Evolutionary conservation across 768 basidiomycete species (phyloP).

Genomic region (Tylopilus balloui): DNA sequence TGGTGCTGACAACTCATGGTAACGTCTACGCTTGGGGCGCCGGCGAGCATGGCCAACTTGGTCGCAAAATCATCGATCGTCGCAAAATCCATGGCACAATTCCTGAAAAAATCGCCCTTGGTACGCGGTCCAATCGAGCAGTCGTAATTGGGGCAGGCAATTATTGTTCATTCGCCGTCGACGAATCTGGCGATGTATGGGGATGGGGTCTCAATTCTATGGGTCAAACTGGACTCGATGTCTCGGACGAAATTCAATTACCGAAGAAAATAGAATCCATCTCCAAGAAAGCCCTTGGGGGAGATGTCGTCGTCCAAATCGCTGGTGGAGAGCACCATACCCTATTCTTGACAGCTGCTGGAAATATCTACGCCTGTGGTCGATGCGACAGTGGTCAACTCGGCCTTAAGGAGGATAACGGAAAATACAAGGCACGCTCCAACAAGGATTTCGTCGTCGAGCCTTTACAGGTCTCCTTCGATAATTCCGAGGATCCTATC

Average conservation of each 20-base stretch:
- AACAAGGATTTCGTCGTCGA: conserved; percentile 57
- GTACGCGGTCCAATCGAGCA: conserved; percentile 57
- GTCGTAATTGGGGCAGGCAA: conserved; percentile 75
- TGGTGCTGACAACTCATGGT: conserved; percentile 86
- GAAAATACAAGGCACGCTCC: conserved; percentile 51
- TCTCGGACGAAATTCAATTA: conserved; percentile 49
- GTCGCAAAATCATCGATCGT: conserved; percentile 83
- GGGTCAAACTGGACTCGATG: conserved; percentile 72
- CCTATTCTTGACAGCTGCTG: conserved; percentile 78
- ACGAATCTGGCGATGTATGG: conserved; percentile 79
- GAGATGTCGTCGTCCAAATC: conserved; percentile 66
- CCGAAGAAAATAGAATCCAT: conserved; percentile 65
- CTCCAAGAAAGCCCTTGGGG: conserved; percentile 55
- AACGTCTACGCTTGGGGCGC: conserved; percentile 88
- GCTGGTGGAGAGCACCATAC: conserved; percentile 85
- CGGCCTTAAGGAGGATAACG: conserved; percentile 67
- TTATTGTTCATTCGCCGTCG: conserved; percentile 88
- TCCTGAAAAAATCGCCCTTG: conserved; percentile 83
- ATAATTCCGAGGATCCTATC: conserved; percentile 59
- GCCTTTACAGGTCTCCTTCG: conserved; percentile 65
- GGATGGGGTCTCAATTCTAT: conserved; percentile 95
- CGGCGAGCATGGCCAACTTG: conserved; percentile 87
- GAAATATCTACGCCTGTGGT: conserved; percentile 84
- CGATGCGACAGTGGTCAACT: conserved; percentile 81
- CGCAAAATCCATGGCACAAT: conserved; percentile 85